These are phyloP conservation scores for Vitis hybrid DNA, from an alignment of 177 flowering plant genomes.

Conservation along the genomic window DNA sequence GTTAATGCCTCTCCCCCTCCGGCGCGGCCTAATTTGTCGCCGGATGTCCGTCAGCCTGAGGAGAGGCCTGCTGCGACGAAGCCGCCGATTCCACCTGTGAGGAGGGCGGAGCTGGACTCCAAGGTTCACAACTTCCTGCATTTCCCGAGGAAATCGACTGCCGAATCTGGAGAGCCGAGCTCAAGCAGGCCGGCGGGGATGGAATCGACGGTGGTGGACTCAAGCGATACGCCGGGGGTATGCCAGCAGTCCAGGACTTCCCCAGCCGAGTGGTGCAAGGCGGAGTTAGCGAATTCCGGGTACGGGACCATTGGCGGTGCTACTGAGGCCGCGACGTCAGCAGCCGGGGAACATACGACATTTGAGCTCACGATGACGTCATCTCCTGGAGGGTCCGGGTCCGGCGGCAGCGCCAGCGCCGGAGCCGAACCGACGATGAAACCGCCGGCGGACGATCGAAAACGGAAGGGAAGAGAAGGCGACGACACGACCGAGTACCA, in stretches of 20 bases:
- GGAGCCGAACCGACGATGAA: slow-evolving; percentile 7
- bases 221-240: slow-evolving; percentile 50
- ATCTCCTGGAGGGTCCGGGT: slow-evolving; percentile 60
- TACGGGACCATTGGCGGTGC: slow-evolving; percentile 20
- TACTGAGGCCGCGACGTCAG: slow-evolving; percentile 11
- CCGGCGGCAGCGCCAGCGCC: slow-evolving; percentile 38
- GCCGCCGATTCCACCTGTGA: slow-evolving; percentile 46
- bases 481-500: slow-evolving; percentile 47
- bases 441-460: slow-evolving; percentile 40
- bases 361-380: slow-evolving; percentile 48
- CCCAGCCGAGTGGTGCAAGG: slow-evolving; percentile 9
- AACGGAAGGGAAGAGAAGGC: slow-evolving; percentile 56
- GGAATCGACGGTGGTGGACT: slow-evolving; percentile 59
- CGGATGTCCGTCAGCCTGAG: slow-evolving; percentile 8
- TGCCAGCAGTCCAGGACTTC: slow-evolving; percentile 23
- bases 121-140: slow-evolving; percentile 36
- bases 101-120: slow-evolving; percentile 17
- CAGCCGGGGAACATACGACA: slow-evolving; percentile 9
- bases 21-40: slow-evolving; percentile 1
- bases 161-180: slow-evolving; percentile 32
- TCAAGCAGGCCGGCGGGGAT: slow-evolving; percentile 17
- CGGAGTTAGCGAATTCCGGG: slow-evolving; percentile 13
- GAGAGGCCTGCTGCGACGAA: slow-evolving; percentile 15
- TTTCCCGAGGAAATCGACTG: slow-evolving; percentile 33
- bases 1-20: slow-evolving; percentile 1